These are phyloP conservation scores for Sambucus nigra DNA, from an alignment of 129 eudicot genomes.

Conservation along the genomic window DNA sequence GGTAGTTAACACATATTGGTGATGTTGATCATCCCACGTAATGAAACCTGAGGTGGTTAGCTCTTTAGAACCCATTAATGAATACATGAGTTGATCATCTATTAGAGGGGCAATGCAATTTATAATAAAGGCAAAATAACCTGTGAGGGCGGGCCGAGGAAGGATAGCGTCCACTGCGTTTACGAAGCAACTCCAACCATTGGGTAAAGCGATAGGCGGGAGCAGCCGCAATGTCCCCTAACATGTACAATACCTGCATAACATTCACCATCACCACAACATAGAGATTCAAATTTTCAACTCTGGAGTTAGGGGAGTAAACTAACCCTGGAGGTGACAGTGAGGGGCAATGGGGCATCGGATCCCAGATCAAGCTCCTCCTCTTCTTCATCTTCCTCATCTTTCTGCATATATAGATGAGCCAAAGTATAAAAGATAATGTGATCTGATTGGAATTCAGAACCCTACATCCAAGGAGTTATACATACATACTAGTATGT, in stretches of 20 bases:
- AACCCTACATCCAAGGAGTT: constrained; percentile 27
- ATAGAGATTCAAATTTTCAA: not conserved
- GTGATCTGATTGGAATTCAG: constrained; percentile 20
- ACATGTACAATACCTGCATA: constrained; percentile 80
- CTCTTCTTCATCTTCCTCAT: constrained; percentile 60
- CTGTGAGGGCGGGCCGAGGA: constrained; percentile 63
- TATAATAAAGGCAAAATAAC: constrained; percentile 56
- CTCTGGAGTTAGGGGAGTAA: not conserved
- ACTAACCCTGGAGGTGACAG: constrained; percentile 79
- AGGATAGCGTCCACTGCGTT: constrained; percentile 56
- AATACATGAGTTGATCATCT: no score
- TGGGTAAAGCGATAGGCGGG: constrained; percentile 75
- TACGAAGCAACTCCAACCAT: constrained; percentile 92
- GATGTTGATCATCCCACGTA: no score
- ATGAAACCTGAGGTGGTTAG: no score
- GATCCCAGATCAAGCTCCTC: constrained; percentile 52
- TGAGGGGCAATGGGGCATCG: constrained; percentile 62
- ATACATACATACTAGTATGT: constrained; percentile 8
- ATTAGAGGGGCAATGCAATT: no score
- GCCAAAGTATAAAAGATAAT: not conserved
- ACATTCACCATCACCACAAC: not conserved
- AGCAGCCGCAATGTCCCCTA: constrained; percentile 86
- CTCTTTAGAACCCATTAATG: no score
- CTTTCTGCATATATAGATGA: constrained; percentile 51
- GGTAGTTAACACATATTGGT: no score